phyloP scores from a whole-genome alignment of 2,329 filamentous ascomycete genomes.

The Domatiomyces catenatus region DNA sequence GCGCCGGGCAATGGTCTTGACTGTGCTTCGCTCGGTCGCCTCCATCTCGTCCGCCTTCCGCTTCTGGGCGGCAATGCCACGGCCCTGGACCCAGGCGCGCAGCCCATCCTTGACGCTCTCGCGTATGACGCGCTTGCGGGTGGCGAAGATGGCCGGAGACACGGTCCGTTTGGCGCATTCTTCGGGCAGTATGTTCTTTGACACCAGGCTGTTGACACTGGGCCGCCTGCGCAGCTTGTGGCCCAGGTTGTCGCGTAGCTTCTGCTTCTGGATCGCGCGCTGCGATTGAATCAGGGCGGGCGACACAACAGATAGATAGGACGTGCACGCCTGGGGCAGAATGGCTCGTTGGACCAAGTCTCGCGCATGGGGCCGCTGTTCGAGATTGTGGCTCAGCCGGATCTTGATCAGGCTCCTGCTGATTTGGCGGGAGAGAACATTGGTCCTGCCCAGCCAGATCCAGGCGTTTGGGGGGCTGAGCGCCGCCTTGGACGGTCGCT shows the following conservation, averaged over 20 bases:
- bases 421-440: constrained; percentile 48
- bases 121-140: constrained; percentile 47
- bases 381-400: constrained; percentile 46
- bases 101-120: constrained; percentile 54
- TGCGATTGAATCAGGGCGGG: constrained; percentile 15
- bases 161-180: constrained; percentile 25
- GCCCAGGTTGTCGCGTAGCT: constrained; percentile 13
- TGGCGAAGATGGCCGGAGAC: constrained; percentile 47
- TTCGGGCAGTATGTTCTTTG: constrained; percentile 18
- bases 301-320: constrained; percentile 11
- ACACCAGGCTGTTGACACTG: constrained; percentile 20
- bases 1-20: constrained; percentile 14
- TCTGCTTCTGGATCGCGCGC: constrained; percentile 10
- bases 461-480: constrained; percentile 46
- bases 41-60: constrained; percentile 20
- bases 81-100: constrained; percentile 45
- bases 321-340: constrained; percentile 46
- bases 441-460: constrained; percentile 53
- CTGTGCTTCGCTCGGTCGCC: constrained; percentile 19
- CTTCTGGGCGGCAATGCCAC: constrained; percentile 20
- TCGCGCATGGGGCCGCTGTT: constrained; percentile 43
- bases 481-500: constrained; percentile 43
- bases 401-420: constrained; percentile 51
- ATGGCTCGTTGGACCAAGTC: constrained; percentile 49
- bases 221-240: constrained; percentile 18